These are phyloP conservation scores for Ilex asprella DNA, from an alignment of 257 asterid genomes.

Conservation along the genomic window DNA sequence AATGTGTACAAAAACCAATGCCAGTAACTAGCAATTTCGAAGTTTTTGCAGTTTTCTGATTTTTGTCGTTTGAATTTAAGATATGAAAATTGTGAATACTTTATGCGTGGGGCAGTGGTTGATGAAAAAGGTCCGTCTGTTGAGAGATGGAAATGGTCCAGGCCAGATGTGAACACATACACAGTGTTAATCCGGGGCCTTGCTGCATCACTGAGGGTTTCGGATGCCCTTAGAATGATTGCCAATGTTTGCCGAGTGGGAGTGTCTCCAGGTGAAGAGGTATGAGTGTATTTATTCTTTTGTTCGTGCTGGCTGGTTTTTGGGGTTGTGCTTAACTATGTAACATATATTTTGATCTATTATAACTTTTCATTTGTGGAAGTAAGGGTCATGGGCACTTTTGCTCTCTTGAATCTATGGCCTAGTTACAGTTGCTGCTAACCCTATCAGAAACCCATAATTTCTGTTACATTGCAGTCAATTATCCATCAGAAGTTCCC, in stretches of 20 bases:
- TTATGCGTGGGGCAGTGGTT: slow-evolving; percentile 25
- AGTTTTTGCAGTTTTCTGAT: background rate
- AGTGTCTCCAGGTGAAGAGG: slow-evolving; percentile 85
- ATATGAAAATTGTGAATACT: background rate
- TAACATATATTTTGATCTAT: no score
- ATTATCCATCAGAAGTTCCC: no score
- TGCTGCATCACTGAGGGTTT: slow-evolving; percentile 65
- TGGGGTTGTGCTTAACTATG: no score
- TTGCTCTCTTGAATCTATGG: background rate
- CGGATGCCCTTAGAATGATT: slow-evolving; percentile 73
- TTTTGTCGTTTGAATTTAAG: slow-evolving; percentile 9
- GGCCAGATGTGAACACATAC: slow-evolving; percentile 74
- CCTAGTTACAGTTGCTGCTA: no score
- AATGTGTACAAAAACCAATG: no score
- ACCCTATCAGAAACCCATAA: no score
- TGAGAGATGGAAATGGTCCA: slow-evolving; percentile 86
- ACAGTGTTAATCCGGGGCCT: slow-evolving; percentile 60
- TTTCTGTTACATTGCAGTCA: no score
- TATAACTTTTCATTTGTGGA: background rate
- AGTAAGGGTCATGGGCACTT: no score
- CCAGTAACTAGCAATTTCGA: no score
- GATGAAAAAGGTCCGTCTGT: slow-evolving; percentile 32
- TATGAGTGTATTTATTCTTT: no score
- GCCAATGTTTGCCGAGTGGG: slow-evolving; percentile 81
- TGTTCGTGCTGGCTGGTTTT: background rate